Evolutionary conservation across 306 rosid species (phyloP).

Genomic region (Vigna nakashimae): DNA sequence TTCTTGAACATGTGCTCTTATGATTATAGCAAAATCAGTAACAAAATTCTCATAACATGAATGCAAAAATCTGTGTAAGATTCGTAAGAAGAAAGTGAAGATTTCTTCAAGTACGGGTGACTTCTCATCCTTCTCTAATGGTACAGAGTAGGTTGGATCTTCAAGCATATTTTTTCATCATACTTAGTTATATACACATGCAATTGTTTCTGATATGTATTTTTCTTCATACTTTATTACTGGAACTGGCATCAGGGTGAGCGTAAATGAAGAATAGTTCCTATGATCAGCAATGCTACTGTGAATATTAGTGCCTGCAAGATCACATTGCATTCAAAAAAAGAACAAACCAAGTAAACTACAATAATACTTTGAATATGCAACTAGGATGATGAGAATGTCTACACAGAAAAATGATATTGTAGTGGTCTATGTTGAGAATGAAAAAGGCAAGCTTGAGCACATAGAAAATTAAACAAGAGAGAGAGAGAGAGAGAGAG

Average conservation of each 20-base stretch:
- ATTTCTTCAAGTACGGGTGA: slow-evolving; percentile 6
- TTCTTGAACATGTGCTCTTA: neutral
- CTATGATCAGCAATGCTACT: slow-evolving; percentile 57
- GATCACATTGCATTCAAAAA: slow-evolving; percentile 32
- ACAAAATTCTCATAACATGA: neutral
- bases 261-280: slow-evolving; percentile 49
- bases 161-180: neutral
- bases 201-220: slow-evolving; percentile 20
- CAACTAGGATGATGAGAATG: slow-evolving; percentile 3
- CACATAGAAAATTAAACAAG: neutral
- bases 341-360: neutral
- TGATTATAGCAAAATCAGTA: neutral
- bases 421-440: slow-evolving; percentile 22
- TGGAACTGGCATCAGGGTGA: slow-evolving; percentile 33
- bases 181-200: slow-evolving; percentile 34
- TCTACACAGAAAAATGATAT: neutral
- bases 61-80: slow-evolving; percentile 2
- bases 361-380: neutral
- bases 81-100: neutral
- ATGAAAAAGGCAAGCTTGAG: slow-evolving; percentile 15
- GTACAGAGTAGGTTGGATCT: neutral
- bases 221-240: neutral
- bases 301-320: slow-evolving; percentile 81
- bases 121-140: slow-evolving; percentile 24
- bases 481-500: neutral